Base-by-base conservation (phyloP, 768 basidiomycete species). In the Boletus pseudopeckii region DNA sequence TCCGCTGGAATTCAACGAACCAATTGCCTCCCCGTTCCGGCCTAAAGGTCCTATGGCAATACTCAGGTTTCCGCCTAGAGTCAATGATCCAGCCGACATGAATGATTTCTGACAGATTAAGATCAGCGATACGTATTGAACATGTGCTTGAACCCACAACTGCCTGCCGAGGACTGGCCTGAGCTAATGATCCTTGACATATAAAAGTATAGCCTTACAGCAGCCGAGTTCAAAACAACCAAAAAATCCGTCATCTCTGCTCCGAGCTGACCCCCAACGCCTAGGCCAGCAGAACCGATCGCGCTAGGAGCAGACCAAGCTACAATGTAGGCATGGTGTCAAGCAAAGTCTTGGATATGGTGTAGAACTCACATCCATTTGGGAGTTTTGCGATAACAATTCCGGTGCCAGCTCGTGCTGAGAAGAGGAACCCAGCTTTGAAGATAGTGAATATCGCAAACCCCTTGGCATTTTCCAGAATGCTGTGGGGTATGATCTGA, bases 271-370 rank as follows among this genome's bases (percentile, higher is more conserved):
- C 87, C 83, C 18, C 96, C 97, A 5, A 95, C 75, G 0, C 96
- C 96, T 5, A 95, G 66, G 0, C 96, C 96, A 14, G 88, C 96
- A 4, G 91, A 86, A 24, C 94, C 95, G 42, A 99, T 96, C 3
- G 96, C 97, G 66, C 88, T 90, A 4, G 97, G 97, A 18, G 94
- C 85, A 34, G 90, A 92, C 95, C 95, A 99, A 36, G 82, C 89
- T 93, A 52, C 86, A 92, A 39, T 79, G 82, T 87, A 40, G 40
- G 53, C 7, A 55, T 24, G 10, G 32, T 33, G 26, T 54, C 50
- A 45, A 28, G 45, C 14, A 30, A 41, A 38, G 33, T 42, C 17
- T 26, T 44, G 43, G 4, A 38, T 41, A 22, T 18, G 46, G 42
- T 22, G 52, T 39, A 53, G 28, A 22, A 75, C 92, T 73, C 65